Evolutionary conservation across 176 grass and related monocot genomes (phyloP).

Genomic region (Oryza coarctata): DNA sequence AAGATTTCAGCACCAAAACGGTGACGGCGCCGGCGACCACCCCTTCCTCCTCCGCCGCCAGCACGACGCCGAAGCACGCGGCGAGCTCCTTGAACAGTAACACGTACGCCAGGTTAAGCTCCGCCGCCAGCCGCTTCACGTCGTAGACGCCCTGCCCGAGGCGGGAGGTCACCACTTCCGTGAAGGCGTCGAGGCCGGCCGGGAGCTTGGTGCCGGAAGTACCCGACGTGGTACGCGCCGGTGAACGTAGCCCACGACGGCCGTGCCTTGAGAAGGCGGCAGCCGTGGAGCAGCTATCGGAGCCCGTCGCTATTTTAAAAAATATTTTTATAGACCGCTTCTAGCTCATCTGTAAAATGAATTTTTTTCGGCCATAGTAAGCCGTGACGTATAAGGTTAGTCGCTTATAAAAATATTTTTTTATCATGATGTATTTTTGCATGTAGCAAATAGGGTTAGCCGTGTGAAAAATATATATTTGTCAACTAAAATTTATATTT

Average conservation of each 20-base stretch:
- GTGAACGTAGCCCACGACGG: not conserved
- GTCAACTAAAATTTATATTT: too few relatives aligned
- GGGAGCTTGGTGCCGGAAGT: not conserved
- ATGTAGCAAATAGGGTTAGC: too few relatives aligned
- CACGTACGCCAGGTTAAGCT: not conserved
- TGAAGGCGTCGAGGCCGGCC: not conserved
- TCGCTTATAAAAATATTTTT: too few relatives aligned
- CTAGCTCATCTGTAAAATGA: too few relatives aligned
- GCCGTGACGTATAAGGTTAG: too few relatives aligned
- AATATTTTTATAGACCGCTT: too few relatives aligned
- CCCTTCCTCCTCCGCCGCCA: not conserved
- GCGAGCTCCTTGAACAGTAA: not conserved
- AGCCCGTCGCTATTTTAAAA: too few relatives aligned
- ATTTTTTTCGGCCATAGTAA: too few relatives aligned
- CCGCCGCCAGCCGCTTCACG: not conserved
- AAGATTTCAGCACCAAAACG: not conserved
- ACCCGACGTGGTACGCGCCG: not conserved
- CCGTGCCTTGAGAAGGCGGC: not conserved
- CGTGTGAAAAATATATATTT: too few relatives aligned
- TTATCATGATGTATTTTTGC: too few relatives aligned
- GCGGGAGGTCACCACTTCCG: fast-evolving
- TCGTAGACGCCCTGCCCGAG: not conserved
- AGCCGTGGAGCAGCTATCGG: not conserved
- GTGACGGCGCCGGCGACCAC: not conserved
- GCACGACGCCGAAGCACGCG: not conserved